A percentile compares a stretch with the other conserved stretches of the same genome.
These are phyloP conservation scores for Marasmius oreades DNA, from an alignment of 1,284 basidiomycete genomes.

Conservation along the genomic window DNA sequence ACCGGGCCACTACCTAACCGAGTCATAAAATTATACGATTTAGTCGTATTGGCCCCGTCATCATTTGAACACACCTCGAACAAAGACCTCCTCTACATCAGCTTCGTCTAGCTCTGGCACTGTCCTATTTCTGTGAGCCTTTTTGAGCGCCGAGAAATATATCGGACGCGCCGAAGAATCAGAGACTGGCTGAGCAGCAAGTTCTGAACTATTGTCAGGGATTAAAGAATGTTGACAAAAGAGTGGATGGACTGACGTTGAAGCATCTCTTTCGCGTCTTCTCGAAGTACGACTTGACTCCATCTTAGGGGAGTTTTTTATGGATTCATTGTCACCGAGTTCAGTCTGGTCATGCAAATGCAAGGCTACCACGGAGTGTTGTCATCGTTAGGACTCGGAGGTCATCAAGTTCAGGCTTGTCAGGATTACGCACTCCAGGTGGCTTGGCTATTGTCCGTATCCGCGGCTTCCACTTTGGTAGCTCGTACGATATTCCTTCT, in stretches of 20 bases:
- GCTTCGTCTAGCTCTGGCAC: constrained; percentile 66
- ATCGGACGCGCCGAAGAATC: constrained; percentile 27
- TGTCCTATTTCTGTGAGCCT: constrained; percentile 54
- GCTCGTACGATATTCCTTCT: constrained; percentile 75
- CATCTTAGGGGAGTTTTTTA: constrained; percentile 49
- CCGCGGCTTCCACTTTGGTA: constrained; percentile 24
- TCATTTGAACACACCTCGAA: constrained; percentile 52
- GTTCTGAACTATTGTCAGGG: constrained; percentile 31
- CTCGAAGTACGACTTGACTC: constrained; percentile 43
- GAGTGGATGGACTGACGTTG: constrained; percentile 28
- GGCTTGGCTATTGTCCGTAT: constrained; percentile 30
- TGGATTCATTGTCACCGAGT: constrained; percentile 67
- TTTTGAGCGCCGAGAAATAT: constrained; percentile 68
- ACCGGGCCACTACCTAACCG: constrained; percentile 70
- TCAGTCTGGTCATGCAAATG: constrained; percentile 68
- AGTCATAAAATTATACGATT: constrained; percentile 2
- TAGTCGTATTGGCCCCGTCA: not conserved
- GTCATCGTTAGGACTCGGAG: not conserved
- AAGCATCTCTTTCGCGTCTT: constrained; percentile 33
- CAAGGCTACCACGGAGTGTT: constrained; percentile 45
- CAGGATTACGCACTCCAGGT: constrained; percentile 49
- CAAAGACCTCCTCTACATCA: constrained; percentile 74
- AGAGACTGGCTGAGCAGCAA: constrained; percentile 39
- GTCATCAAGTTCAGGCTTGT: no score
- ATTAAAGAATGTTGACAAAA: constrained; percentile 7